These are phyloP conservation scores for Colletotrichum orbiculare DNA, from an alignment of 2,329 filamentous ascomycete species.

Conservation along the genomic window DNA sequence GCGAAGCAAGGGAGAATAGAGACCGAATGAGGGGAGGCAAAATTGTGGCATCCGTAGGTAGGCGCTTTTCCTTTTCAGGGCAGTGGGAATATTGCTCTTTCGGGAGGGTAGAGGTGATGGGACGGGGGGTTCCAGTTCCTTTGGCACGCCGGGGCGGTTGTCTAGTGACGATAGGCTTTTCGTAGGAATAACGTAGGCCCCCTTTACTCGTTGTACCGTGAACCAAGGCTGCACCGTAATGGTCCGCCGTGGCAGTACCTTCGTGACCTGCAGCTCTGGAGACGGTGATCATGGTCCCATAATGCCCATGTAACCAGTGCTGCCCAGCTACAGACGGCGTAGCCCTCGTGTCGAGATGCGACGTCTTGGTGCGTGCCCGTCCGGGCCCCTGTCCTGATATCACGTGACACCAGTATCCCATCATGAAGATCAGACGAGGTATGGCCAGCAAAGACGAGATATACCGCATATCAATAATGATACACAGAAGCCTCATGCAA, in stretches of 20 bases:
- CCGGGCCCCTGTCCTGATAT: slow-evolving; percentile 2
- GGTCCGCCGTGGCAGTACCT: slow-evolving; percentile 17
- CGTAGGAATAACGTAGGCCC: slow-evolving; percentile 28
- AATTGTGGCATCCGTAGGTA: slow-evolving; percentile 16
- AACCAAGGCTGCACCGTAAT: slow-evolving; percentile 15
- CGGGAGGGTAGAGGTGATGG: slow-evolving; percentile 38
- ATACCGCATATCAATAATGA: not conserved
- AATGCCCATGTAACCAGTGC: not conserved
- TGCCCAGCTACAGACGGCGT: too few species aligned
- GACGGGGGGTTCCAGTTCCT: slow-evolving; percentile 5
- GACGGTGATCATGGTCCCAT: slow-evolving; percentile 5
- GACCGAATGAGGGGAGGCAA: not conserved
- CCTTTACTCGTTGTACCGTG: not conserved
- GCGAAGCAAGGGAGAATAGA: not conserved
- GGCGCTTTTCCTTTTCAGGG: slow-evolving; percentile 48
- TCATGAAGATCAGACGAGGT: not conserved
- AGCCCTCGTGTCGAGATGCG: too few species aligned
- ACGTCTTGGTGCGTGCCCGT: too few species aligned
- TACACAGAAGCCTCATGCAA: not conserved
- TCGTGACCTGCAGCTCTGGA: not conserved
- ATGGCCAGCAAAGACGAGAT: not conserved
- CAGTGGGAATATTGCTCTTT: slow-evolving; percentile 45
- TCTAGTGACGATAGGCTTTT: slow-evolving; percentile 18
- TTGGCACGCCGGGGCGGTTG: slow-evolving; percentile 17
- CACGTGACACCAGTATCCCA: slow-evolving; percentile 20